Conservation (phyloP, 345 rosid species). For the Rhizophora mangle region DNA sequence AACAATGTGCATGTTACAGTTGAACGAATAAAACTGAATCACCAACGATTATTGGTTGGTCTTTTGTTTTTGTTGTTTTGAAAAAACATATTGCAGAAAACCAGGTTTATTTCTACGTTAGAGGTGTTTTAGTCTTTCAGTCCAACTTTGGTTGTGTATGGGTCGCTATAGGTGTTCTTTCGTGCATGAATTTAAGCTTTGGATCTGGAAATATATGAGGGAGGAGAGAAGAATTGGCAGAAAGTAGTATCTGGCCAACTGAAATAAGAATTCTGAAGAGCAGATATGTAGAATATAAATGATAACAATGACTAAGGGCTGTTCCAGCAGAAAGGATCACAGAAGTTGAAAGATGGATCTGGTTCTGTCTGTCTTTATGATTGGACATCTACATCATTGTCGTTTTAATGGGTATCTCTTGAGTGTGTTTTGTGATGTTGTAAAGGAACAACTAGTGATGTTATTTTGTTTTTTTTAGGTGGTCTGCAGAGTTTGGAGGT, state of each 20-base stretch:
- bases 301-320: neutral
- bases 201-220: no score
- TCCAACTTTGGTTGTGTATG: no score
- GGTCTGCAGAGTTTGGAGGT: conserved; percentile 86
- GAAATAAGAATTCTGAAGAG: no score
- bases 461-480: conserved; percentile 47
- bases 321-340: neutral
- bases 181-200: no score
- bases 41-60: no score
- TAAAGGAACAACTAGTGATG: conserved; percentile 6
- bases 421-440: neutral
- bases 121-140: neutral
- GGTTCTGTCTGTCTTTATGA: neutral
- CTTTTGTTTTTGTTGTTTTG: no score
- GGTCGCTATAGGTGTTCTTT: no score
- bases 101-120: neutral
- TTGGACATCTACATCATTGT: neutral
- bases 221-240: no score
- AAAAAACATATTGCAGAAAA: no score
- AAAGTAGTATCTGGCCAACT: neutral
- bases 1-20: no score
- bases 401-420: no score
- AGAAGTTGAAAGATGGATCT: conserved; percentile 4
- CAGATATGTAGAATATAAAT: neutral
- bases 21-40: no score